phyloP scores from a whole-genome alignment of 2,329 filamentous ascomycete species.

The Orbilia oligospora region DNA sequence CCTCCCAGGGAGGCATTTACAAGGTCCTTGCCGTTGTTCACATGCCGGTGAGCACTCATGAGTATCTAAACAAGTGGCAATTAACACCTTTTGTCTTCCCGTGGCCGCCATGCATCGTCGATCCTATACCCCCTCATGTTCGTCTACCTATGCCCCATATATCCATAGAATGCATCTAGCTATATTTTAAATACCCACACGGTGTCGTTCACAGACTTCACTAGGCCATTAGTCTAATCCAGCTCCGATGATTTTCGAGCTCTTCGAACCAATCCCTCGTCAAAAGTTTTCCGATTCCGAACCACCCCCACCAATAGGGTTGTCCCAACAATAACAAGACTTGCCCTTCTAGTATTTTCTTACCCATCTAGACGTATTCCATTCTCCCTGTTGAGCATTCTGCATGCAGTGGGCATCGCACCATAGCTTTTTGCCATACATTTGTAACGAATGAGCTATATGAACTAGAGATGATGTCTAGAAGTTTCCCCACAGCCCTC shows the following conservation, averaged over 20 bases:
- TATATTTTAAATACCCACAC: constrained; percentile 10
- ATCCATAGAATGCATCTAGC: constrained; percentile 2
- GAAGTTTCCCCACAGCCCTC: constrained; percentile 8
- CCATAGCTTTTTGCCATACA: background rate
- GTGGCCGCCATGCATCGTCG: constrained; percentile 19
- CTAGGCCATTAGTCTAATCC: background rate
- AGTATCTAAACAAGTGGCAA: constrained; percentile 16
- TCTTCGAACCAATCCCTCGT: background rate
- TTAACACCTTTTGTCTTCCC: background rate
- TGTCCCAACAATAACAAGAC: constrained; percentile 20
- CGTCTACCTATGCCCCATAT: background rate
- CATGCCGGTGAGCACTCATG: background rate
- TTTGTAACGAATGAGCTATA: constrained; percentile 9
- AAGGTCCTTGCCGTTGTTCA: background rate
- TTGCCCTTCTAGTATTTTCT: constrained; percentile 16
- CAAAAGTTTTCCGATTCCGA: constrained; percentile 9
- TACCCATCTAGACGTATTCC: constrained; percentile 17
- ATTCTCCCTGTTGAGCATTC: background rate
- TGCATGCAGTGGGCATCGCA: constrained; percentile 5
- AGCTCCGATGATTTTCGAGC: constrained; percentile 18
- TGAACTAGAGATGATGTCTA: constrained; percentile 7
- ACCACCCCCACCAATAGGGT: constrained; percentile 14
- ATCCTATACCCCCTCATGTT: constrained; percentile 10
- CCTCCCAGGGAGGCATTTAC: background rate
- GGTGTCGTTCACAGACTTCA: background rate